A percentile compares a stretch with the other conserved stretches of the same genome.
Evolutionary conservation across 2,329 filamentous ascomycete genomes (phyloP).

Genomic region (Plenodomus biglobosus): DNA sequence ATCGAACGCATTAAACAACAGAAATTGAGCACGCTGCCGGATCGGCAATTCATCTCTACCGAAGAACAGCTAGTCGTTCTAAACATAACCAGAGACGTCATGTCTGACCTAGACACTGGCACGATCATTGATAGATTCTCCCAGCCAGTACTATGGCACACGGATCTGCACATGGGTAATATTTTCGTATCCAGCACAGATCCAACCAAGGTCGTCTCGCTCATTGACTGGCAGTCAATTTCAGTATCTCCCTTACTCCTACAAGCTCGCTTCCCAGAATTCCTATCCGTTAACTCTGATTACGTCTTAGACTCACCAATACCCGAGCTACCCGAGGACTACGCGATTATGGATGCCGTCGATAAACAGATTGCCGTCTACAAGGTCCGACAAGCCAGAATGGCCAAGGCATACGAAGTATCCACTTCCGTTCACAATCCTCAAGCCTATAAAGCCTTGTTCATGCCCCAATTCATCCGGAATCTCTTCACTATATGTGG

Average conservation of each 20-base stretch:
- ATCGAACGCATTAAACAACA: slow-evolving; percentile 32
- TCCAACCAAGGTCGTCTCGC: slow-evolving; percentile 39
- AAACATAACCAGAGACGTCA: slow-evolving; percentile 24
- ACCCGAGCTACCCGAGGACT: slow-evolving; percentile 8
- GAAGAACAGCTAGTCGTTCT: slow-evolving; percentile 38
- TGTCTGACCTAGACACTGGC: slow-evolving; percentile 31
- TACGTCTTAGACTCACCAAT: slow-evolving; percentile 1
- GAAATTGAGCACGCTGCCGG: slow-evolving; percentile 8
- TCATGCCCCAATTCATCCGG: slow-evolving; percentile 31
- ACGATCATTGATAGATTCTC: slow-evolving; percentile 28
- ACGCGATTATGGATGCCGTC: slow-evolving; percentile 9
- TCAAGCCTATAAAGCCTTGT: slow-evolving; percentile 23
- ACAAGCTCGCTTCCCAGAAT: slow-evolving; percentile 31
- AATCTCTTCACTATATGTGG: slow-evolving; percentile 38
- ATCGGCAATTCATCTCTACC: slow-evolving; percentile 39
- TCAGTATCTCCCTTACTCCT: slow-evolving; percentile 45
- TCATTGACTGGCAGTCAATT: slow-evolving; percentile 48
- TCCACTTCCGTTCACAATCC: slow-evolving; percentile 22
- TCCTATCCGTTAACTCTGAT: slow-evolving; percentile 15
- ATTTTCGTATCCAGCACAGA: slow-evolving; percentile 47
- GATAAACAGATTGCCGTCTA: slow-evolving; percentile 7
- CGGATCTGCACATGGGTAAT: slow-evolving; percentile 47
- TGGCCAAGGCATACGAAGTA: slow-evolving; percentile 38
- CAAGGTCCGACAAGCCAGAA: slow-evolving; percentile 10
- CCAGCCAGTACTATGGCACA: slow-evolving; percentile 41